Evolutionary conservation across 768 basidiomycete genomes (phyloP).

Genomic region (Rhodosporidiobolus sp.): DNA sequence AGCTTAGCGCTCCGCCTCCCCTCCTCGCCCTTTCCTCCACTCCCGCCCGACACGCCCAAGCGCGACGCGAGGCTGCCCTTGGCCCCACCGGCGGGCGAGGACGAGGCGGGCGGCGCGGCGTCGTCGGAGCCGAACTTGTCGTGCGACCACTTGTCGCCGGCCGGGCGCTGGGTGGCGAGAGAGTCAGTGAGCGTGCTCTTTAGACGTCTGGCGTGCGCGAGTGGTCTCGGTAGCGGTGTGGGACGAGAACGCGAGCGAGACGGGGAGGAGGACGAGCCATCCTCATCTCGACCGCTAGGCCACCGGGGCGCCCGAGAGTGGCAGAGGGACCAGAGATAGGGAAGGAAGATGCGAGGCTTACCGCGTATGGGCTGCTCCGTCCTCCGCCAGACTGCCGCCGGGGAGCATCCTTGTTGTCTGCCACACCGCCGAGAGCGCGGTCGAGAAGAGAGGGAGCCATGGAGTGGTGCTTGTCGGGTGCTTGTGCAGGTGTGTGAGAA

Average conservation of each 20-base stretch:
- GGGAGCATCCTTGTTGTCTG: not conserved
- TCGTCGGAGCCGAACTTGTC: slow-evolving; percentile 18
- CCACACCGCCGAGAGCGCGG: slow-evolving; percentile 6
- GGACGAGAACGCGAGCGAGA: too few species aligned
- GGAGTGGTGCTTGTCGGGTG: too few species aligned
- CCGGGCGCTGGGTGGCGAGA: not conserved
- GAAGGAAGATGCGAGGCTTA: not conserved
- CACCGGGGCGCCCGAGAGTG: not conserved
- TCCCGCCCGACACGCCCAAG: not conserved
- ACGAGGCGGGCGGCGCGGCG: not conserved
- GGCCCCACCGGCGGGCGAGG: not conserved
- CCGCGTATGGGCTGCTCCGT: not conserved
- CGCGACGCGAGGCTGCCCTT: not conserved
- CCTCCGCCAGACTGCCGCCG: not conserved
- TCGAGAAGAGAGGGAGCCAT: slow-evolving; percentile 8
- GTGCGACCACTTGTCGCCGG: slow-evolving; percentile 28
- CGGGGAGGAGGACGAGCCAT: not conserved
- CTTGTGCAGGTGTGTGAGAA: too few species aligned
- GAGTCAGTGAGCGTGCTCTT: not conserved
- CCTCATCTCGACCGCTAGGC: not conserved
- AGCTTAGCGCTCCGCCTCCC: slow-evolving; percentile 22
- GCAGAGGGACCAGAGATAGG: rapidly evolving
- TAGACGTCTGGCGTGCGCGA: not conserved
- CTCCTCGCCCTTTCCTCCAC: not conserved
- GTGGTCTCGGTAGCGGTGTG: not conserved